Percentiles rank a stretch among this genome's conserved stretches.
Conservation (phyloP, 495 filamentous ascomycete genomes). For the Podospora sp. region DNA sequence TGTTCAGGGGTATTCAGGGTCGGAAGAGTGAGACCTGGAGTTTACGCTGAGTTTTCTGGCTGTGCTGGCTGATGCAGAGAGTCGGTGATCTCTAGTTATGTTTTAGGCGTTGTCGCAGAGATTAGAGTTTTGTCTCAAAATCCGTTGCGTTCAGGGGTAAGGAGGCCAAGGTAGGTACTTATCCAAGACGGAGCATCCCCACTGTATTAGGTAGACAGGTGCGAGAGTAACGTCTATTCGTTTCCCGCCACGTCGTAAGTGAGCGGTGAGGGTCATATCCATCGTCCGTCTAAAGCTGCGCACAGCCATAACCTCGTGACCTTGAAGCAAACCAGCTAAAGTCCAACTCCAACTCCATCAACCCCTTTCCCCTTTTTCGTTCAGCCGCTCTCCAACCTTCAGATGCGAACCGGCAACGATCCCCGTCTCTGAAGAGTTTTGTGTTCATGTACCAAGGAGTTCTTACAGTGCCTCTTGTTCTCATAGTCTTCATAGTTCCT, state of each 20-base stretch:
- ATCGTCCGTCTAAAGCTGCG: not conserved
- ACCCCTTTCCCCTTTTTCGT: not conserved
- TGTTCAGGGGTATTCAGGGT: constrained; percentile 1
- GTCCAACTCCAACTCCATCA: not conserved
- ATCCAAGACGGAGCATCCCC: too few relatives aligned
- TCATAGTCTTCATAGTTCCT: constrained; percentile 52
- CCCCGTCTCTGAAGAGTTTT: constrained; percentile 15
- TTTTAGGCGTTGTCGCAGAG: too few relatives aligned
- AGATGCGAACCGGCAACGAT: constrained; percentile 32
- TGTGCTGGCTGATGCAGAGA: too few relatives aligned
- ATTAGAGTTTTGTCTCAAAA: too few relatives aligned
- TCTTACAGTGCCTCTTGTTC: constrained; percentile 36
- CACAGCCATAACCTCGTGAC: not conserved
- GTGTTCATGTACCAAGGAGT: constrained; percentile 39
- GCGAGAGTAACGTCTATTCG: constrained; percentile 1
- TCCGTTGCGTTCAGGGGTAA: too few relatives aligned
- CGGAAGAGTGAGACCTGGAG: too few relatives aligned
- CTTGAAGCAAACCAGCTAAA: not conserved
- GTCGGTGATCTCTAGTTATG: too few relatives aligned
- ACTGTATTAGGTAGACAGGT: too few relatives aligned
- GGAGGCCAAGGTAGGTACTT: too few relatives aligned
- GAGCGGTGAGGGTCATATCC: not conserved
- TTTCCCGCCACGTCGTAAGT: not conserved
- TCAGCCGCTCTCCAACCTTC: constrained; percentile 19
- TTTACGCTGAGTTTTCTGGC: too few relatives aligned